phyloP scores from a whole-genome alignment of 2,329 filamentous ascomycete species.

The Volutella citrinella region DNA sequence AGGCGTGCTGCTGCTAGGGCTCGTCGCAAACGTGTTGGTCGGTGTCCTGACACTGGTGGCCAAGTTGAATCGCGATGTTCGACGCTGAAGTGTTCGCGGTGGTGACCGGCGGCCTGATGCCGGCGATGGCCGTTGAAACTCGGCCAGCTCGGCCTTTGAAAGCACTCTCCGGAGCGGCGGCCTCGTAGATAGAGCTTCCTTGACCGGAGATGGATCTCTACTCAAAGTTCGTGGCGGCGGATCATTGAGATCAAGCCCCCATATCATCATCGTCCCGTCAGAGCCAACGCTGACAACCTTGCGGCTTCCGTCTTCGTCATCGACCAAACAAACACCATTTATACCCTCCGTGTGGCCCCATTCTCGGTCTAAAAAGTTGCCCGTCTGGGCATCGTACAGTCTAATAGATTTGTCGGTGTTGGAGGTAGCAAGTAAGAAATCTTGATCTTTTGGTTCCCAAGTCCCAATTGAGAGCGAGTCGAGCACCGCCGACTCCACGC shows the following conservation, averaged over 20 bases:
- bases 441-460: slow-evolving; percentile 51
- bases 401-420: slow-evolving; percentile 95
- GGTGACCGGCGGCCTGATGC: slow-evolving; percentile 52
- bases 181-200: slow-evolving; percentile 52
- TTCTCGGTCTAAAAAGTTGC: slow-evolving; percentile 77
- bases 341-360: slow-evolving; percentile 96
- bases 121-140: slow-evolving; percentile 60
- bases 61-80: slow-evolving; percentile 51
- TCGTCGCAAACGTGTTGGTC: slow-evolving; percentile 35
- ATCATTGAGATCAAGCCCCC: slow-evolving; percentile 56
- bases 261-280: slow-evolving; percentile 82
- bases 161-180: slow-evolving; percentile 82
- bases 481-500: slow-evolving; percentile 77
- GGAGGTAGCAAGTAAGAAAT: slow-evolving; percentile 80
- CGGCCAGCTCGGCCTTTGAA: slow-evolving; percentile 81
- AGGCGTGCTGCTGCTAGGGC: slow-evolving; percentile 37
- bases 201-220: slow-evolving; percentile 54
- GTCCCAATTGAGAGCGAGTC: slow-evolving; percentile 69
- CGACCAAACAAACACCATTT: slow-evolving; percentile 74
- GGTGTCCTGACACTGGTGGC: slow-evolving; percentile 37
- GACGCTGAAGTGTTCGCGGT: slow-evolving; percentile 50
- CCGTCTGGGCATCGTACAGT: slow-evolving; percentile 77
- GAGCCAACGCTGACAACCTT: slow-evolving; percentile 71
- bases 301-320: slow-evolving; percentile 53
- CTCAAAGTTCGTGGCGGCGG: slow-evolving; percentile 37